These are phyloP conservation scores for Silene latifolia DNA, from an alignment of 148 eudicot genomes.

Conservation along the genomic window DNA sequence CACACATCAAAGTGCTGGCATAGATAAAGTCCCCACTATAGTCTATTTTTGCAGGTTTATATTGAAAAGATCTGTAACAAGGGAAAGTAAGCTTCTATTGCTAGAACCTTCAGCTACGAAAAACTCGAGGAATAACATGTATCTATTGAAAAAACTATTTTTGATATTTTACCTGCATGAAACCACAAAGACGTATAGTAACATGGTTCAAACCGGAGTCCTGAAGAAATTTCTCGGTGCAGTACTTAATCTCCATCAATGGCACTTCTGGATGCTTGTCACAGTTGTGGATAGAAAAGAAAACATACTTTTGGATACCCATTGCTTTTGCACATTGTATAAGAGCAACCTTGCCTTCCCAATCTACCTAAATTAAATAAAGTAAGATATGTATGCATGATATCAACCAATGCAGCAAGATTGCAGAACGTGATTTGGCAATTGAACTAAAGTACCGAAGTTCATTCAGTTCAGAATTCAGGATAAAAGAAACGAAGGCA, in stretches of 20 bases:
- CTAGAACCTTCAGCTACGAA: slow-evolving; percentile 1
- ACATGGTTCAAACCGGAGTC: slow-evolving; percentile 84
- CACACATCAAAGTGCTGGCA: neutral
- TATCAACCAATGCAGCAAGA: neutral
- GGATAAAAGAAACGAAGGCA: neutral
- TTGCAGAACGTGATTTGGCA: slow-evolving; percentile 4
- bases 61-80: neutral
- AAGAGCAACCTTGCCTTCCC: slow-evolving; percentile 99
- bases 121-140: slow-evolving; percentile 1
- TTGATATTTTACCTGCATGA: slow-evolving; percentile 89
- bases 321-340: slow-evolving; percentile 99
- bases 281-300: slow-evolving; percentile 96
- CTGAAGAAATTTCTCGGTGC: slow-evolving; percentile 96
- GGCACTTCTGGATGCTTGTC: slow-evolving; percentile 99
- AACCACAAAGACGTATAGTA: slow-evolving; percentile 83
- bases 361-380: slow-evolving; percentile 73
- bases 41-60: neutral
- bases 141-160: neutral
- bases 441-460: neutral
- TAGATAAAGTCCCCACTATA: neutral
- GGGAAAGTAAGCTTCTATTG: neutral
- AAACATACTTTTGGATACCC: slow-evolving; percentile 90
- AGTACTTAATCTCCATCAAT: slow-evolving; percentile 93
- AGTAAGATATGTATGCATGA: slow-evolving; percentile 16
- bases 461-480: slow-evolving; percentile 3